Base-by-base conservation (phyloP, 208 protist genomes). In the Crithidia bombi region DNA sequence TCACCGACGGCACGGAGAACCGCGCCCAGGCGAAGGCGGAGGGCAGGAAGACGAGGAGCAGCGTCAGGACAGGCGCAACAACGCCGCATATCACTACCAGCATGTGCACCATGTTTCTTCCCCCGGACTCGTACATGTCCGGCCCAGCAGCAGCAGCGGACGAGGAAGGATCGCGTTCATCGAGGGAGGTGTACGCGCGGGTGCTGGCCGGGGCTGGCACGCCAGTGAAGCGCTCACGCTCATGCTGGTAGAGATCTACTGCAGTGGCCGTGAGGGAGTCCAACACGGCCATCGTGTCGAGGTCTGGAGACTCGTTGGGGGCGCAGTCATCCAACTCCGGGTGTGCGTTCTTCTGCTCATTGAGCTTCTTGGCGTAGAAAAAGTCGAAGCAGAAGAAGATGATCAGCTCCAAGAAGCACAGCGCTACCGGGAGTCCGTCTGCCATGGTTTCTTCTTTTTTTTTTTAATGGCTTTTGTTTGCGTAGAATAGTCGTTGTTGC, bases 271-370 rank as follows among this genome's bases (percentile, higher is more conserved):
- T 69, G 47, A 94, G 70, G 38, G 73, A 78, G 59, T 88, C 77
- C 12, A 90, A 55, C 32, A 86, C 82, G 38, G 74, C 74, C 19
- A 73, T 69, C n/a, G 88, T 79, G 69, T 93, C 88, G 50, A 91
- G 59, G 68, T 94, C 89, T 0, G 88, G 88, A 7, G 82, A 79
- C 14, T 81, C 73, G 46, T 63, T 50, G 5, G 89, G 89, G 11
- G 84, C 78, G 65, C 86, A 91, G 54, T 90, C 85, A 9, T 94
- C 85, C 21, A 94, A 61, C 71, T 90, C 81, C 10, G 84, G 82
- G 74, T 87, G 79, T 28, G 75, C 82, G 46, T 80, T 63, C 66
- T 92, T 91, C 44, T 82, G 77, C 25, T 65, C 28, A 56, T 78
- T 82, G 17, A 94, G 80, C 25, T 73, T 44, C 43, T 70, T 74